These are phyloP conservation scores for Xylaria grammica DNA, from an alignment of 495 filamentous ascomycete genomes.

Conservation along the genomic window DNA sequence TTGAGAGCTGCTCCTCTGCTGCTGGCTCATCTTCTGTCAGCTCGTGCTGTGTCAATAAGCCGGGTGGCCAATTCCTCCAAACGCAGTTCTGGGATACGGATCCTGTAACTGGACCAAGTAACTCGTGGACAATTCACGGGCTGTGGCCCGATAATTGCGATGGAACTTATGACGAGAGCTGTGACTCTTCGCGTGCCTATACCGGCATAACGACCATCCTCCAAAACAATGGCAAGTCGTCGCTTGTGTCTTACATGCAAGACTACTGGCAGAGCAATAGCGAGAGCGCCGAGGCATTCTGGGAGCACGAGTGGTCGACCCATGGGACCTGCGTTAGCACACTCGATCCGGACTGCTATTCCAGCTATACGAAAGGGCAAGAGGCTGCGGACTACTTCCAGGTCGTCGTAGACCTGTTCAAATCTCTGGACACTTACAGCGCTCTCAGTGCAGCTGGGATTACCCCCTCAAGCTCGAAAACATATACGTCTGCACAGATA, in stretches of 20 bases:
- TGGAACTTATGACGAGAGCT: constrained; percentile 72
- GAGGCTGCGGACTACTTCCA: constrained; percentile 64
- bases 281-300: constrained; percentile 67
- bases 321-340: constrained; percentile 74
- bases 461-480: constrained; percentile 58
- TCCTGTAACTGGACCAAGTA: constrained; percentile 70
- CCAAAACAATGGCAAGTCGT: constrained; percentile 25
- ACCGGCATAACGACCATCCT: constrained; percentile 62
- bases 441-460: constrained; percentile 67
- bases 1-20: constrained; percentile 22
- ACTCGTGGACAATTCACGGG: constrained; percentile 85
- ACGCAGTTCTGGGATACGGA: constrained; percentile 86
- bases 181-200: constrained; percentile 67
- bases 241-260: constrained; percentile 70
- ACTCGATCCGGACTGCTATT: constrained; percentile 72
- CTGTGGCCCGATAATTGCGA: constrained; percentile 84
- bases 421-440: constrained; percentile 53
- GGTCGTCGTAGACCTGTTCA: constrained; percentile 60
- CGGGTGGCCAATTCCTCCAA: constrained; percentile 74
- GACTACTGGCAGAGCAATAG: constrained; percentile 67
- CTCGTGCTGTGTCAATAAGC: constrained; percentile 78
- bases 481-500: constrained; percentile 68
- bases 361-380: constrained; percentile 57
- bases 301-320: constrained; percentile 85
- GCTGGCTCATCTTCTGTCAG: constrained; percentile 37